Percentiles rank a stretch among this genome's conserved stretches.
Conservation (phyloP, 2,329 filamentous ascomycete genomes). For the Aureobasidium melanogenum region DNA sequence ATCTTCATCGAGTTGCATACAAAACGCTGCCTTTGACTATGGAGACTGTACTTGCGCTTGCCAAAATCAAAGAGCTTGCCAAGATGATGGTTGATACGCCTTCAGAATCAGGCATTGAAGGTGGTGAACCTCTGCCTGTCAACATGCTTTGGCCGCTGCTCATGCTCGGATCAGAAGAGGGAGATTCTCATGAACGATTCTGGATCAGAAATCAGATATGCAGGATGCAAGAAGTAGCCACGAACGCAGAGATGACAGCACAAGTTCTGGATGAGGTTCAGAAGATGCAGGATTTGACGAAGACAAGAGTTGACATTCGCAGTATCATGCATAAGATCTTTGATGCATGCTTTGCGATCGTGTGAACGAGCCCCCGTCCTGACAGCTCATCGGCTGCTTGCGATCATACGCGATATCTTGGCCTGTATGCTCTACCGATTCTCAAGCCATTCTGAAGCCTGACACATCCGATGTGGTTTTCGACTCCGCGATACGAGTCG, state of each 20-base stretch:
- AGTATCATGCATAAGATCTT: constrained; percentile 37
- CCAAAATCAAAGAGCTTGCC: constrained; percentile 36
- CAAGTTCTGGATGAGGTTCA: constrained; percentile 33
- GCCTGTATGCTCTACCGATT: too few species aligned
- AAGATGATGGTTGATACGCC: background rate
- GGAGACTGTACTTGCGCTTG: constrained; percentile 40
- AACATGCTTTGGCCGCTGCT: constrained; percentile 51
- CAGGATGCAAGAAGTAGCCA: constrained; percentile 29
- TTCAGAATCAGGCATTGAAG: background rate
- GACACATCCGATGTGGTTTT: background rate
- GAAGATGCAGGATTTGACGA: constrained; percentile 28
- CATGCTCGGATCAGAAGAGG: constrained; percentile 48
- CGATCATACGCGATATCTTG: too few species aligned
- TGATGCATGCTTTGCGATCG: constrained; percentile 45
- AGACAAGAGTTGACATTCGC: constrained; percentile 31
- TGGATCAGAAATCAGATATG: constrained; percentile 46
- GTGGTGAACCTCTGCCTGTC: constrained; percentile 40
- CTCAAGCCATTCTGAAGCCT: too few species aligned
- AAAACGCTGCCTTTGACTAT: constrained; percentile 44
- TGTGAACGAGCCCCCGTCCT: constrained; percentile 32
- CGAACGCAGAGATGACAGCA: constrained; percentile 32
- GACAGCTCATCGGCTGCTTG: too few species aligned
- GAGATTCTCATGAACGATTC: constrained; percentile 37
- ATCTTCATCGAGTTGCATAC: constrained; percentile 50
- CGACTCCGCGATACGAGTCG: background rate